A percentile compares a stretch with the other conserved stretches of the same genome.
phyloP scores from a whole-genome alignment of 2,329 filamentous ascomycete species.

The Leptodontidium sp. region DNA sequence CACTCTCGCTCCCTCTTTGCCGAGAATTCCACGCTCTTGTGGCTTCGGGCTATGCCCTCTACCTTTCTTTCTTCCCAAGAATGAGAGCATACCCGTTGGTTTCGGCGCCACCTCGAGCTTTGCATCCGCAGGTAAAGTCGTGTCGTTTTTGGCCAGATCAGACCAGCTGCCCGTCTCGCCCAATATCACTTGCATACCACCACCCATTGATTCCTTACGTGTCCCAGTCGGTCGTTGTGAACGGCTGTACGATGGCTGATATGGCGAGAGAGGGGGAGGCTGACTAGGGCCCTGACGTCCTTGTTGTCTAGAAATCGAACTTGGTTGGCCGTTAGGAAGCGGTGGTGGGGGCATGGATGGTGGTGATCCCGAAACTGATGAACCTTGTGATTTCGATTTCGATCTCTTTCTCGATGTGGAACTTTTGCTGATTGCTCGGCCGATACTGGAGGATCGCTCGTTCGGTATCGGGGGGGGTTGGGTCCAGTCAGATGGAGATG shows the following conservation, averaged over 20 bases:
- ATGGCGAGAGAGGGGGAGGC: constrained; percentile 41
- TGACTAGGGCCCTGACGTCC: constrained; percentile 16
- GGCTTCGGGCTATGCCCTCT: constrained; percentile 92
- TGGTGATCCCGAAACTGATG: constrained; percentile 42
- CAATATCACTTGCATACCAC: constrained; percentile 89
- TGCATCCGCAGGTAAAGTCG: constrained; percentile 75
- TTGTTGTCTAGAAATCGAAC: constrained; percentile 5
- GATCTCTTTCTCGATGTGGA: constrained; percentile 36
- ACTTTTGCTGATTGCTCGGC: constrained; percentile 29
- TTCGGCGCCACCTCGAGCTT: constrained; percentile 59
- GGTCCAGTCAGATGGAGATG: constrained; percentile 32
- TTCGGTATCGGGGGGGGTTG: constrained; percentile 29
- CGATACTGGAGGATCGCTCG: constrained; percentile 25
- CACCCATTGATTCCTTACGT: constrained; percentile 50
- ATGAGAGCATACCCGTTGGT: constrained; percentile 87
- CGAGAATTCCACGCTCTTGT: constrained; percentile 89
- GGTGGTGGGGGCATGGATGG: constrained; percentile 37
- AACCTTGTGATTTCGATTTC: constrained; percentile 41
- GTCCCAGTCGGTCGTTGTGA: constrained; percentile 37
- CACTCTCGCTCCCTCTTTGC: constrained; percentile 91
- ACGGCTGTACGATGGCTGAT: constrained; percentile 44
- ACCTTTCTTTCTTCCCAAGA: constrained; percentile 88
- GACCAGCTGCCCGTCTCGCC: constrained; percentile 92
- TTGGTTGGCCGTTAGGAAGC: constrained; percentile 35
- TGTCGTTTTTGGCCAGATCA: constrained; percentile 84